A percentile compares a stretch with the other conserved stretches of the same genome.
Conservation (phyloP, 108 stramenopile genomes). For the Cyclotella baltica region DNA sequence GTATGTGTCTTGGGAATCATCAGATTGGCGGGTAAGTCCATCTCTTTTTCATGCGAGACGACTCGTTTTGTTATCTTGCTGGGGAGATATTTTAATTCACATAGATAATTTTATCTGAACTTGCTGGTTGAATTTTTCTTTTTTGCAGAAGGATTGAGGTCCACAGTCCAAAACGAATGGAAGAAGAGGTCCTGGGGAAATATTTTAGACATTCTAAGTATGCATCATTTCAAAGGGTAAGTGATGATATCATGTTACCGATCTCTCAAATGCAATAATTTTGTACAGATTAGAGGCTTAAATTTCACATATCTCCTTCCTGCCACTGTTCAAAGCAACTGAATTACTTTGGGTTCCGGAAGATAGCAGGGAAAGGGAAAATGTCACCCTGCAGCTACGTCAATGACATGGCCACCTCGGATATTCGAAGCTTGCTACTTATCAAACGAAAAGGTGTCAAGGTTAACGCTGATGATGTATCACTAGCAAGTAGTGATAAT, state of each 20-base stretch:
- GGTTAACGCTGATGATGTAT: background rate
- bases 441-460: slow-evolving; percentile 66
- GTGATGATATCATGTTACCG: background rate
- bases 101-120: background rate
- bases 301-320: no score
- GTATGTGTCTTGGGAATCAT: slow-evolving; percentile 17
- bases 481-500: background rate
- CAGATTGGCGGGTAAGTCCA: slow-evolving; percentile 11
- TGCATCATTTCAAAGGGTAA: slow-evolving; percentile 76
- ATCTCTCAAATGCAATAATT: background rate
- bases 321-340: slow-evolving; percentile 66
- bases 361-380: slow-evolving; percentile 93
- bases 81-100: background rate
- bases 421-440: slow-evolving; percentile 82
- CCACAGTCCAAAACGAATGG: slow-evolving; percentile 82
- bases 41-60: background rate
- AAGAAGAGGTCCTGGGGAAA: slow-evolving; percentile 76
- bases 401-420: slow-evolving; percentile 81
- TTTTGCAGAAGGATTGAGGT: slow-evolving; percentile 69
- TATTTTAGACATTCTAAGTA: slow-evolving; percentile 94
- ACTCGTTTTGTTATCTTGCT: background rate
- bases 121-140: background rate
- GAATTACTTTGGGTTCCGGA: slow-evolving; percentile 93
- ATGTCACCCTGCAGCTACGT: slow-evolving; percentile 94
- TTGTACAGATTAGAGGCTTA: no score